Conservation (phyloP, 345 rosid genomes). For the Diplotaxis tenuifolia region DNA sequence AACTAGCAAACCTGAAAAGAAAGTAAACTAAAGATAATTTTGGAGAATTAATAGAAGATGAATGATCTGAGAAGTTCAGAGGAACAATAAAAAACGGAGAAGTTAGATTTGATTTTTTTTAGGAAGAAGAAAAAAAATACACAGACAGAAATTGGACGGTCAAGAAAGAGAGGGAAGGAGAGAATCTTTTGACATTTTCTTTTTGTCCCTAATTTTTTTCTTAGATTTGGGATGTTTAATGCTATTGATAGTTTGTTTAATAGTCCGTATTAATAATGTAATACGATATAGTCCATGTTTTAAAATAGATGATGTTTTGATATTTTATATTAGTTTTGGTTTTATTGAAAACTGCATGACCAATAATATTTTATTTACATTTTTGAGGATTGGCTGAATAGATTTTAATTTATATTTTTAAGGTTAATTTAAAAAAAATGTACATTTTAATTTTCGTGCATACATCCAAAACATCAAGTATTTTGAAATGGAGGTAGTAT, state of each 20-base stretch:
- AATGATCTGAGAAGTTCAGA: slow-evolving; percentile 4
- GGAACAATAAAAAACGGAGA: neutral
- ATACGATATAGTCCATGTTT: neutral
- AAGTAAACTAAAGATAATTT: neutral
- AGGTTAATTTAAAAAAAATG: no score
- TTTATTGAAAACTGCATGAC: no score
- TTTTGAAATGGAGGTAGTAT: no score
- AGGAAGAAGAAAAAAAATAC: neutral
- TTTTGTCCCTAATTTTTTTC: neutral
- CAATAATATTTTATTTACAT: no score
- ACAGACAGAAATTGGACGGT: neutral
- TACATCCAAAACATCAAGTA: no score
- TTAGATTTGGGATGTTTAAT: neutral
- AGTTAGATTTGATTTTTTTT: slow-evolving; percentile 14
- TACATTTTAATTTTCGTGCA: no score
- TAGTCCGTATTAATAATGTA: neutral
- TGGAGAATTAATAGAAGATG: neutral
- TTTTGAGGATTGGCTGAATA: no score
- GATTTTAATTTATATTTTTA: no score
- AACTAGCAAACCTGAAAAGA: neutral
- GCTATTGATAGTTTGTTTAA: slow-evolving; percentile 2
- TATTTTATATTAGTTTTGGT: no score
- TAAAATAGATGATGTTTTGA: no score
- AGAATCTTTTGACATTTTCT: slow-evolving; percentile 29
- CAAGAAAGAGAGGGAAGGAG: slow-evolving; percentile 19